phyloP scores from a whole-genome alignment of 495 filamentous ascomycete species.

The Xylaria cubensis region DNA sequence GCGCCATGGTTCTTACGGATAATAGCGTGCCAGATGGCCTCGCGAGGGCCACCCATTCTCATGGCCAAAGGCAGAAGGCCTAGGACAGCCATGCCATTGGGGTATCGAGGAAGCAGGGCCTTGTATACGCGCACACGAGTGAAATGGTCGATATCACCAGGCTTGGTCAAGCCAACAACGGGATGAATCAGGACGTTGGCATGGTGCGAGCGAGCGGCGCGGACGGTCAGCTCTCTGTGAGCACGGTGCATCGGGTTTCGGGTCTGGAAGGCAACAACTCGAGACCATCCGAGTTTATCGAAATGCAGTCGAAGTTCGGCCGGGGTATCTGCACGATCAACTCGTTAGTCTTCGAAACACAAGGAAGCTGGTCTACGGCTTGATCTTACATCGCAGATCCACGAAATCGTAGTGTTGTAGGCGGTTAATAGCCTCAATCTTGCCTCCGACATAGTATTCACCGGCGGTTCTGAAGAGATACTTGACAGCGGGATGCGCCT shows the following conservation, averaged over 20 bases:
- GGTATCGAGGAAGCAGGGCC: slow-evolving; percentile 94
- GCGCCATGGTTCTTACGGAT: slow-evolving; percentile 99
- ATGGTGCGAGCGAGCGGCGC: slow-evolving; percentile 91
- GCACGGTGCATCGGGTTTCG: slow-evolving; percentile 99
- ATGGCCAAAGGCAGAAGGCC: slow-evolving; percentile 95
- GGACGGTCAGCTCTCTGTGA: slow-evolving; percentile 95
- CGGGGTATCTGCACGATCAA: slow-evolving; percentile 72
- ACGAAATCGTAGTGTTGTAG: slow-evolving; percentile 99
- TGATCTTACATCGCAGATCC: slow-evolving; percentile 81
- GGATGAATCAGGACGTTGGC: slow-evolving; percentile 99
- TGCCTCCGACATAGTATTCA: slow-evolving; percentile 94
- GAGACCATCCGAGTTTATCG: slow-evolving; percentile 97
- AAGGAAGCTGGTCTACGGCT: neutral
- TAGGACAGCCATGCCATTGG: slow-evolving; percentile 98
- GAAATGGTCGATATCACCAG: slow-evolving; percentile 99
- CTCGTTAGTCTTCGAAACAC: slow-evolving; percentile 24
- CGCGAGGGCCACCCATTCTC: slow-evolving; percentile 98
- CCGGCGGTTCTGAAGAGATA: slow-evolving; percentile 81
- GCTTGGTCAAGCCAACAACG: slow-evolving; percentile 97
- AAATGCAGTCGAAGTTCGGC: slow-evolving; percentile 95
- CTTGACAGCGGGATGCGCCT: slow-evolving; percentile 88
- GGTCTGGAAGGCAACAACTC: slow-evolving; percentile 98
- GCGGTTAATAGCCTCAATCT: slow-evolving; percentile 90
- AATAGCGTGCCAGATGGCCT: slow-evolving; percentile 99
- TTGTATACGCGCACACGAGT: slow-evolving; percentile 98